Conservation (phyloP, 345 rosid species). For the rapeseed (Brassica napus) region DNA sequence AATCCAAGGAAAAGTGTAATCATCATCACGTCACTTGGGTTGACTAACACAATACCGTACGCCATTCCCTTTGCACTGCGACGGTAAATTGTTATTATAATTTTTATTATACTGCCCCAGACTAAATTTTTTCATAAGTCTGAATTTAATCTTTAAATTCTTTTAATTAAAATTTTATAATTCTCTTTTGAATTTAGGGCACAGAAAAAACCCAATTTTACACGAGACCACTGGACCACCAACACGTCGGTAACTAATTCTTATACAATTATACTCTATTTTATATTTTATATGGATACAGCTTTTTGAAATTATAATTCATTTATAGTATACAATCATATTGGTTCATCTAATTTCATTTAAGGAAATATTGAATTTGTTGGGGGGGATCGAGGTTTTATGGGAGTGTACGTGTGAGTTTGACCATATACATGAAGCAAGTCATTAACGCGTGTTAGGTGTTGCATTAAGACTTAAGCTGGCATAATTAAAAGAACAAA, state of each 20-base stretch:
- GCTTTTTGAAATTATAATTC: background rate
- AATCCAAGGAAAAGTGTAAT: background rate
- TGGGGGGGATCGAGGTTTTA: background rate
- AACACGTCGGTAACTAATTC: too few species aligned
- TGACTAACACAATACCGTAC: constrained; percentile 30
- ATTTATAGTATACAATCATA: background rate
- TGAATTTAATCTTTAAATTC: too few species aligned
- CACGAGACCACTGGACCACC: too few species aligned
- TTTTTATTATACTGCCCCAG: too few species aligned
- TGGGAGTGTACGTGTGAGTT: constrained; percentile 36
- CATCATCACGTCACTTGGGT: constrained; percentile 35
- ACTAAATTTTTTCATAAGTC: too few species aligned
- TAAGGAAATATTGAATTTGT: too few species aligned
- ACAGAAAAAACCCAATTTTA: too few species aligned
- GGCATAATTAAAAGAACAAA: constrained; percentile 12
- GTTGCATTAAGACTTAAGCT: constrained; percentile 15
- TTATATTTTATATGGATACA: background rate
- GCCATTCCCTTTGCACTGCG: constrained; percentile 14
- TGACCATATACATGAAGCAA: constrained; percentile 19
- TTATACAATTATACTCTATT: too few species aligned
- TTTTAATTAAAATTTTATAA: too few species aligned
- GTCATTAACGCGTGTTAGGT: constrained; percentile 42
- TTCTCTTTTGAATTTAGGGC: too few species aligned
- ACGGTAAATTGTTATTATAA: constrained; percentile 22
- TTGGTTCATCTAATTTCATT: background rate